These are phyloP conservation scores for Sungouiella thailandica DNA, from an alignment of 805 yeast genomes.

Conservation along the genomic window DNA sequence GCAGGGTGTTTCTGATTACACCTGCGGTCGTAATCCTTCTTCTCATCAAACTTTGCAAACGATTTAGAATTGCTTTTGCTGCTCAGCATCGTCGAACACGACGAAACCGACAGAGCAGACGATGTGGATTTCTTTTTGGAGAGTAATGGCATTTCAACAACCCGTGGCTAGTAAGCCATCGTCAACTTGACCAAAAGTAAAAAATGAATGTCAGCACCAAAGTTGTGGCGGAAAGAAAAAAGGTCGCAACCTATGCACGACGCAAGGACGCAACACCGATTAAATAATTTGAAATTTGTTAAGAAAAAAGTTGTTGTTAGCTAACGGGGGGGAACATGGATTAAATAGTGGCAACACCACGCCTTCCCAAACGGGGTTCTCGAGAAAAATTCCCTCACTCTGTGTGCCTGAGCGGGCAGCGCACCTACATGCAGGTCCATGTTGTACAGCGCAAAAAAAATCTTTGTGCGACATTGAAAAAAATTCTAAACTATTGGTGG, in stretches of 20 bases:
- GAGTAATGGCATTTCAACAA: constrained; percentile 8
- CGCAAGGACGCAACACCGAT: too few relatives aligned
- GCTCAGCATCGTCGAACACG: constrained; percentile 6
- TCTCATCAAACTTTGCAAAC: constrained; percentile 39
- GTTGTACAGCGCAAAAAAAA: too few relatives aligned
- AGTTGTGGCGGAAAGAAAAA: too few relatives aligned
- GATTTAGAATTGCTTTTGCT: constrained; percentile 9
- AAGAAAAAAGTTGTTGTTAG: too few relatives aligned
- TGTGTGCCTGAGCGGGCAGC: constrained; percentile 1
- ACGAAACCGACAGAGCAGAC: constrained; percentile 17
- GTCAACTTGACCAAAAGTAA: background rate
- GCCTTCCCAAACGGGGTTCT: background rate
- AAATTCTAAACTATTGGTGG: too few relatives aligned
- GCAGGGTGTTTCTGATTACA: constrained; percentile 27
- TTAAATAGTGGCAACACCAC: constrained; percentile 1
- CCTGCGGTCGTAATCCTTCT: constrained; percentile 40
- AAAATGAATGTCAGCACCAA: background rate
- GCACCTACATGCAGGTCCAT: too few relatives aligned
- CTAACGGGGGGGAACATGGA: background rate
- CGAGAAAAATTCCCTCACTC: constrained; percentile 2
- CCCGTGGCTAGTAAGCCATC: constrained; percentile 3
- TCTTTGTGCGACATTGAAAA: too few relatives aligned
- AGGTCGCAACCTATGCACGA: too few relatives aligned
- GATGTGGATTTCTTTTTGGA: constrained; percentile 22
- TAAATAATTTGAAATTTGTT: too few relatives aligned